A percentile compares a stretch with the other conserved stretches of the same genome.
Conservation (phyloP, 768 basidiomycete genomes). For the Auriscalpium vulgare region DNA sequence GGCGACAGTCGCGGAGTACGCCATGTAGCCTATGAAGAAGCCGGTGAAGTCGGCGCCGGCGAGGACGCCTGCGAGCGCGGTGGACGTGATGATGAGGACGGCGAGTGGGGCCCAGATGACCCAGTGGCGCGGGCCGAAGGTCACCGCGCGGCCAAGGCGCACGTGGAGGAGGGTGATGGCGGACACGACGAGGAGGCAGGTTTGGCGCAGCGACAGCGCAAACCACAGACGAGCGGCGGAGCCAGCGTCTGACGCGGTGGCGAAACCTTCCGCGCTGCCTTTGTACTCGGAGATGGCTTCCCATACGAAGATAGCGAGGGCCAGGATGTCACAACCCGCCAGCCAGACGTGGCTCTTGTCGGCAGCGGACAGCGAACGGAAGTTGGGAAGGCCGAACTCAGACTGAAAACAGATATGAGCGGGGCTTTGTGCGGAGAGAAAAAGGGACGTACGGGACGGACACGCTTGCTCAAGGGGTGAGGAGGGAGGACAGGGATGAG, state of each 20-base stretch:
- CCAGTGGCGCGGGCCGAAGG: slow-evolving; percentile 66
- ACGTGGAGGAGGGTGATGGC: slow-evolving; percentile 60
- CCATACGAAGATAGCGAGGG: slow-evolving; percentile 60
- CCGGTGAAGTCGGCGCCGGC: slow-evolving; percentile 43
- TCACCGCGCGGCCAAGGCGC: slow-evolving; percentile 59
- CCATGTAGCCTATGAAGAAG: slow-evolving; percentile 53
- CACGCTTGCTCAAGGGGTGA: slow-evolving; percentile 63
- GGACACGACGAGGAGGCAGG: slow-evolving; percentile 55
- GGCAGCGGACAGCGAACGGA: slow-evolving; percentile 54
- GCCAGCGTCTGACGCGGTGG: slow-evolving; percentile 38
- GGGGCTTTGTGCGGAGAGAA: slow-evolving; percentile 15
- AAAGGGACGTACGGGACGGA: slow-evolving; percentile 51
- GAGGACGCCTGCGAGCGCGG: slow-evolving; percentile 49
- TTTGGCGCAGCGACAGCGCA: slow-evolving; percentile 56
- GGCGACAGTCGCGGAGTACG: slow-evolving; percentile 47
- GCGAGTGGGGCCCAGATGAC: slow-evolving; percentile 64
- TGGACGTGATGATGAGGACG: slow-evolving; percentile 47
- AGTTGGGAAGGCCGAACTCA: slow-evolving; percentile 69
- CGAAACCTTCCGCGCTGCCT: slow-evolving; percentile 36
- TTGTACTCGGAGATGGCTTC: slow-evolving; percentile 47
- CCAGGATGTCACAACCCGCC: slow-evolving; percentile 55
- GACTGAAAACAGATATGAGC: slow-evolving; percentile 35
- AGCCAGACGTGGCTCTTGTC: slow-evolving; percentile 73
- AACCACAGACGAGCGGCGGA: slow-evolving; percentile 64
- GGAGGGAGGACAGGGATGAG: slow-evolving; percentile 69